Conservation (phyloP, 1,139 yeast genomes). For the Sugiyamaella novakii region DNA sequence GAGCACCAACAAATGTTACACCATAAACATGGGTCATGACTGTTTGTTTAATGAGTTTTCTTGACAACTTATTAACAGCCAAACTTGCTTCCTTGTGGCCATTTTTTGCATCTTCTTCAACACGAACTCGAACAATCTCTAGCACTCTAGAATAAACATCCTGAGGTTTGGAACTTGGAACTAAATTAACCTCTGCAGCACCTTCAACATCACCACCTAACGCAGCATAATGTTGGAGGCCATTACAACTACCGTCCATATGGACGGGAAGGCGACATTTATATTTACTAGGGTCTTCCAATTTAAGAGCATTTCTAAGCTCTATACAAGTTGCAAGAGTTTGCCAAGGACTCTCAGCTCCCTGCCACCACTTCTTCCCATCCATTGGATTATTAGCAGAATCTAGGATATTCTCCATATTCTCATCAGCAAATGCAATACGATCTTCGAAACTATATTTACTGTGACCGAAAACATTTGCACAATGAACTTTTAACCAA, state of each 20-base stretch:
- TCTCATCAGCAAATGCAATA: conserved; percentile 66
- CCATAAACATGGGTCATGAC: conserved; percentile 99
- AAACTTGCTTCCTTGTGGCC: conserved; percentile 56
- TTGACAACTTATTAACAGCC: conserved; percentile 63
- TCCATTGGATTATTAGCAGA: conserved; percentile 72
- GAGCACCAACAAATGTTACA: conserved; percentile 92
- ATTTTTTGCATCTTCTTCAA: conserved; percentile 60
- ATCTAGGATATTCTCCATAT: conserved; percentile 61
- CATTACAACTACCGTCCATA: conserved; percentile 98
- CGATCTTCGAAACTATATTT: conserved; percentile 81
- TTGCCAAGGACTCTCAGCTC: conserved; percentile 96
- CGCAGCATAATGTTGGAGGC: conserved; percentile 97
- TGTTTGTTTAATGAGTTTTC: conserved; percentile 93
- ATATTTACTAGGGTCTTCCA: conserved; percentile 72
- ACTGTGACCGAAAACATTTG: conserved; percentile 86
- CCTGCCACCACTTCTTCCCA: conserved; percentile 73
- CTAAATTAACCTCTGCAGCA: conserved; percentile 86
- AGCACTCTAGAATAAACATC: conserved; percentile 91
- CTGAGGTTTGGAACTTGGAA: conserved; percentile 81
- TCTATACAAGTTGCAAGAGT: conserved; percentile 86
- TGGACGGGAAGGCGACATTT: conserved; percentile 87
- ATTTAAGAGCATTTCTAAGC: conserved; percentile 65
- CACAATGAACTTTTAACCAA: conserved; percentile 90
- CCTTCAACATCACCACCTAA: conserved; percentile 96
- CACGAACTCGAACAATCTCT: conserved; percentile 58